Evolutionary conservation across 768 basidiomycete genomes (phyloP), one percentile per base, ranked within the genome.

Genomic region (Lyophyllum shimeji): DNA sequence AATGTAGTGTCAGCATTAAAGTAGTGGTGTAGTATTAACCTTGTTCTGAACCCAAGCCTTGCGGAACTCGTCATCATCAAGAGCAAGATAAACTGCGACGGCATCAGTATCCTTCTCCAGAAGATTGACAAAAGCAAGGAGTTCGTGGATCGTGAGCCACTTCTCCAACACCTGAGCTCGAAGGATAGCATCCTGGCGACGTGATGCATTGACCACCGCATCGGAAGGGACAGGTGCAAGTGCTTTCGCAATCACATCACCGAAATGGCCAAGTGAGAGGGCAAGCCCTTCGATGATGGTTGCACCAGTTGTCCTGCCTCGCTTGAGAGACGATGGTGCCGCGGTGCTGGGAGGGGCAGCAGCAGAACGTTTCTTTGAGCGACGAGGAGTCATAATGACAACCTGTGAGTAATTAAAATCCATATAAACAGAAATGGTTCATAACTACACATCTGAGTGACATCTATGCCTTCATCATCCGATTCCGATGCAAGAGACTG

Each of bases 21-120:
- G 6, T 12, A 39, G 37, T 39, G 37, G 37, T 15, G 34, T 23
- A 25, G 17, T 25, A 21, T 39, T 37, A 51, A 39, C 21, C 21
- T 39, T 51, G 23, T 51, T 34, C 47, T 48, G 47, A 33, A 48
- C 47, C 47, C 47, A 48, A 8, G 17, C 37, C 37, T 39, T 39
- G 11, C 37, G 37, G 37, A 39, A 39, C 37, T 39, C 37, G 6
- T 39, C 37, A n/a, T n/a, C n/a, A n/a, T n/a, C n/a, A n/a, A n/a
- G 37, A 15, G 6, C 13, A 15, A 39, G 37, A 39, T 39, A 39
- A 39, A 39, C 37, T 39, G 37, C 37, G 37, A 15, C 37, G 17
- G 37, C 37, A 39, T 39, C 37, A 15, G 23, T 25, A 40, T 33
- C 6, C 23, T 5, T n/a, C n/a, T n/a, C n/a, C n/a, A n/a, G n/a